Evolutionary conservation across 495 filamentous ascomycete genomes (phyloP).

Genomic region (Aspergillus campestris): DNA sequence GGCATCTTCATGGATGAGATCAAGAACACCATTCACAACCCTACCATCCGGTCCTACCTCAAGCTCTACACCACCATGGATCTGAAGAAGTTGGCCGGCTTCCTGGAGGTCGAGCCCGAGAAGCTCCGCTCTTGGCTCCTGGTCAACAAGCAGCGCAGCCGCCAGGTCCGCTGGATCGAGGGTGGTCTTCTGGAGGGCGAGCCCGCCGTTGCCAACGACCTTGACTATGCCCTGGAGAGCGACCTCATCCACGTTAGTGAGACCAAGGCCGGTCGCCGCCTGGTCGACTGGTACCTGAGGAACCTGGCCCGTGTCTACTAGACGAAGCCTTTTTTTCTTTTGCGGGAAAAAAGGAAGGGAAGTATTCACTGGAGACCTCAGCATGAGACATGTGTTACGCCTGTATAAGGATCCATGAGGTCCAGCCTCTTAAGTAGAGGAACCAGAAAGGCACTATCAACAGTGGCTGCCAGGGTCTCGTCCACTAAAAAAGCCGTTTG

Average conservation of each 20-base stretch:
- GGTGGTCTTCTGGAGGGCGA: conserved; percentile 86
- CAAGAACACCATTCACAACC: conserved; percentile 90
- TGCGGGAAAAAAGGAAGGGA: not conserved
- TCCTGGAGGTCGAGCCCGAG: conserved; percentile 90
- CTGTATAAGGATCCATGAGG: not conserved
- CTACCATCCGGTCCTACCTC: conserved; percentile 93
- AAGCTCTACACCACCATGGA: conserved; percentile 99
- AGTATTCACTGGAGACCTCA: not conserved
- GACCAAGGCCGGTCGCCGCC: conserved; percentile 90
- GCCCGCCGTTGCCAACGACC: conserved; percentile 77
- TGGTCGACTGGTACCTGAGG: conserved; percentile 98
- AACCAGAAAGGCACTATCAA: no score
- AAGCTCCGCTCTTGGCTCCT: conserved; percentile 82
- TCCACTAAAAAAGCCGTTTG: no score
- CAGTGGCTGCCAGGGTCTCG: no score
- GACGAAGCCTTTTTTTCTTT: conserved; percentile 3
- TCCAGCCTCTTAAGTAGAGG: not conserved
- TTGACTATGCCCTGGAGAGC: conserved; percentile 95
- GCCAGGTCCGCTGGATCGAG: conserved; percentile 93
- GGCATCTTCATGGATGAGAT: conserved; percentile 99
- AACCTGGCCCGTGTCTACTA: conserved; percentile 93
- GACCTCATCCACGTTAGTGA: conserved; percentile 98
- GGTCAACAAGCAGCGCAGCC: conserved; percentile 95
- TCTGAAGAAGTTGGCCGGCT: conserved; percentile 92
- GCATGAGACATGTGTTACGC: conserved; percentile 8